phyloP scores from a whole-genome alignment of 257 asterid species.

The Misopates orontium region DNA sequence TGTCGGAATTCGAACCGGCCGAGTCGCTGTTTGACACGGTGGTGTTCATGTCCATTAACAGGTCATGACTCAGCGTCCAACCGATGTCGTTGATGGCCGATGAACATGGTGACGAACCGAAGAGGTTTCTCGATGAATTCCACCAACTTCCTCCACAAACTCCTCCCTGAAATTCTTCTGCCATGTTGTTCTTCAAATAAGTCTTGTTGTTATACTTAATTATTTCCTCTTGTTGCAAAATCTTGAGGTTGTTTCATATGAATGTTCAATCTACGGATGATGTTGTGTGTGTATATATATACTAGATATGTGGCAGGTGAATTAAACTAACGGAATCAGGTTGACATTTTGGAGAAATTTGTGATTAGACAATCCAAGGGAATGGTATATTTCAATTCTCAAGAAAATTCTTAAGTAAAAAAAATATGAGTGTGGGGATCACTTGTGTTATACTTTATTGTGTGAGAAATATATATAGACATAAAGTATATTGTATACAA shows the following conservation, averaged over 20 bases:
- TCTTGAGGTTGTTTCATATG: conserved; percentile 29
- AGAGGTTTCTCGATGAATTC: conserved; percentile 53
- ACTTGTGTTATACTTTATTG: background rate
- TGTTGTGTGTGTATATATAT: conserved; percentile 21
- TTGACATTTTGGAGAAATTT: conserved; percentile 33
- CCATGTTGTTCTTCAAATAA: conserved; percentile 29
- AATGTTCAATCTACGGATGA: conserved; percentile 30
- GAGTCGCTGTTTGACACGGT: conserved; percentile 48
- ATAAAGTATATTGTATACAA: background rate
- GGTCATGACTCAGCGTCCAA: conserved; percentile 37
- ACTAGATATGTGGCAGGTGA: conserved; percentile 23
- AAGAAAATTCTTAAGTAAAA: conserved; percentile 4
- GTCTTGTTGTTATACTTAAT: background rate
- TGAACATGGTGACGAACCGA: conserved; percentile 56
- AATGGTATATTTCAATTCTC: conserved; percentile 25
- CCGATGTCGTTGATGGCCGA: conserved; percentile 48
- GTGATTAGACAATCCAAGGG: conserved; percentile 32
- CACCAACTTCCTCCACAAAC: conserved; percentile 71
- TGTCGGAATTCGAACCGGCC: conserved; percentile 50
- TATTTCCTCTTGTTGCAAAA: background rate
- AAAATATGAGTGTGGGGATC: too few relatives aligned
- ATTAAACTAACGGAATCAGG: conserved; percentile 42
- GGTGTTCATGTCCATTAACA: conserved; percentile 33
- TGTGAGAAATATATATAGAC: background rate
- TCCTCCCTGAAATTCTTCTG: conserved; percentile 58